These are phyloP conservation scores for Boletus coccyginus DNA, from an alignment of 768 basidiomycete genomes.

Conservation along the genomic window DNA sequence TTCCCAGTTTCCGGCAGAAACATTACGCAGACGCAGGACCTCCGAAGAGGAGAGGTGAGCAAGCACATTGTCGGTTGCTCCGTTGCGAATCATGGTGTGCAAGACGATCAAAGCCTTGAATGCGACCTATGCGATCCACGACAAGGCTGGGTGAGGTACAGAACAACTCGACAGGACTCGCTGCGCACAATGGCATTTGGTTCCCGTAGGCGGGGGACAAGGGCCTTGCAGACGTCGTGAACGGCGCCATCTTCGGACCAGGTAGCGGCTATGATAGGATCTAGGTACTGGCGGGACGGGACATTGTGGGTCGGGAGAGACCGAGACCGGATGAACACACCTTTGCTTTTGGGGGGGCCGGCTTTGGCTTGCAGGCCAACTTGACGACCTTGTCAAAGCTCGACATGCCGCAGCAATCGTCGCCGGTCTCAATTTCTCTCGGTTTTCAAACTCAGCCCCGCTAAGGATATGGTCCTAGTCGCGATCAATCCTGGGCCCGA, in stretches of 20 bases:
- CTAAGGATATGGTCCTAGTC: not conserved
- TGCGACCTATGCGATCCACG: constrained; percentile 60
- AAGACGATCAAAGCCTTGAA: constrained; percentile 96
- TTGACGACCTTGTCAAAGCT: constrained; percentile 92
- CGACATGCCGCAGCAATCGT: constrained; percentile 45
- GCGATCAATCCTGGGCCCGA: too few relatives aligned
- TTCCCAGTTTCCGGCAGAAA: constrained; percentile 83
- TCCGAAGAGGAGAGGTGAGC: constrained; percentile 79
- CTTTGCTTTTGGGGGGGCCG: constrained; percentile 94
- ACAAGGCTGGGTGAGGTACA: not conserved
- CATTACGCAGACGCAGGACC: constrained; percentile 76
- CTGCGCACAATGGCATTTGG: constrained; percentile 82
- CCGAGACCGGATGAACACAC: constrained; percentile 38
- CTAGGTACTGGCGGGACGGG: constrained; percentile 69
- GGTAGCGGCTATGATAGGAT: constrained; percentile 95
- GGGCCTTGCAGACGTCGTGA: constrained; percentile 88
- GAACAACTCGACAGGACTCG: not conserved
- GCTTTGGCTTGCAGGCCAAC: constrained; percentile 95
- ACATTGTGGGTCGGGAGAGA: not conserved
- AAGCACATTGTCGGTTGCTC: constrained; percentile 92
- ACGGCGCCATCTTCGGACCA: constrained; percentile 94
- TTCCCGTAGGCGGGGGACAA: constrained; percentile 82
- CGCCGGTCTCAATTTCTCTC: not conserved
- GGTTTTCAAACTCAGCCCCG: constrained; percentile 29
- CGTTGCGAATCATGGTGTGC: constrained; percentile 95